Evolutionary conservation across 805 yeast species (phyloP), one percentile per base, ranked within the genome.

Genomic region (Kodamaea sagamina): DNA sequence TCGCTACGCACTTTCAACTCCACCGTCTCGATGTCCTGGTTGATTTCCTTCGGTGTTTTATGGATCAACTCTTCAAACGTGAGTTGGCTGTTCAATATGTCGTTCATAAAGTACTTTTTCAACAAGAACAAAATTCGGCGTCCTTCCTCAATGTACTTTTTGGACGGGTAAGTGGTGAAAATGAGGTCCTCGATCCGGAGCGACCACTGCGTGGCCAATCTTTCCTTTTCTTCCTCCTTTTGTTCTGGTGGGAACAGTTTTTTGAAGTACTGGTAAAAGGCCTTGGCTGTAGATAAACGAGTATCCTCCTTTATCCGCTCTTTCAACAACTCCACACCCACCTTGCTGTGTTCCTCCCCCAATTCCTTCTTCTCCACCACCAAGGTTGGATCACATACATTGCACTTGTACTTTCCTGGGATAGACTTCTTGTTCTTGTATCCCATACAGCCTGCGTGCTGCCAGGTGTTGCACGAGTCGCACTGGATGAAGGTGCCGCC

Each of bases 1-100:
- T 86, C 86, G 46, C 78, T 78, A 40, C 84, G 77, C 8, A 86
- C 87, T 38, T 78, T 78, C 49, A 82, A 85, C 12, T 89, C 90
- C 44, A 83, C 77, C 50, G 76, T 72, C 50, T 78, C 82, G 48
- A 84, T 70, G 51, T 85, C 92, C 4, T 89, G 89, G 54, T 87
- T 89, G 68, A 90, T 75, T 52, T 90, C 92, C 53, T 85, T 88
- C 0, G 82, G 82, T 4, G 83, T 71, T 72, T 86, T 70, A 25
- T 68, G 71, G 2, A 83, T 89, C 35, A 89, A 67, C 49, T 81
- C 75, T 11, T 67, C 68, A 32, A 86, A 76, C 1, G 79, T 65
- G 19, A 87, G 64, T 15, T 72, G 68, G 22, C 78, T 74, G 26
- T 74, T 68, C 25, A 83, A 63, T 3, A 90, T 74, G 44, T 82